Evolutionary conservation across 2,329 filamentous ascomycete genomes (phyloP), one percentile per base, ranked within the genome.

Genomic region (Claviceps quebecensis): DNA sequence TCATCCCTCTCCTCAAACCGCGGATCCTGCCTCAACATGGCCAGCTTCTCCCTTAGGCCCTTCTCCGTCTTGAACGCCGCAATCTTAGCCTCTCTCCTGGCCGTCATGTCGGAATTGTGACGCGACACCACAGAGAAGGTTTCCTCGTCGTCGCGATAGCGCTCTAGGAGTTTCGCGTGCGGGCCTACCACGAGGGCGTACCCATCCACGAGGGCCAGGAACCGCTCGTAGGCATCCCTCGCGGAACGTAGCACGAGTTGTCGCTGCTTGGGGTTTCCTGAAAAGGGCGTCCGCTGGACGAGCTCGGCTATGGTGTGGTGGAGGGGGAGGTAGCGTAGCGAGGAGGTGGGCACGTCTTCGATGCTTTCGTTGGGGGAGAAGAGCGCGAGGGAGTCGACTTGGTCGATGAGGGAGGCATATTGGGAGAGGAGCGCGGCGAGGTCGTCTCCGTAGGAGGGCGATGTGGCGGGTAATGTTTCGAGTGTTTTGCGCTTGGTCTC

Each of bases 291-390:
- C 57, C 80, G 83, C 60, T 87, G 81, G 39, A 84, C 72, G 13
- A 96, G 75, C 62, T 95, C 89, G 37, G 89, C 91, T 50, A 93
- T 72, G 61, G 84, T 79, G 66, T 83, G 88, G 66, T 85, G 77
- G 55, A 90, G 78, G 22, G 88, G 76, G 55, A 98, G 76, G 65
- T 91, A 95, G 69, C 88, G 87, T 36, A 98, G 70, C 61, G 95
- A 84, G n/a, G 77, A 75, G 1, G 91, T 94, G 14, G 86, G 74
- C 36, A 96, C 72, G 69, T 98, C 93, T 55, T 98, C 93, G 40
- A 91, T 68, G 1, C 79, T 77, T 67, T 98, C 93, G 67, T 98
- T 98, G 38, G 82, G 75, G 58, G 88, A 95, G 76, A 97, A 97
- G 50, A 98, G 73, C 0, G 86, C 84, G 26, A 93, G 73, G 54